Base-by-base conservation (phyloP, 2,329 filamentous ascomycete species). In the Penicillium sp. region DNA sequence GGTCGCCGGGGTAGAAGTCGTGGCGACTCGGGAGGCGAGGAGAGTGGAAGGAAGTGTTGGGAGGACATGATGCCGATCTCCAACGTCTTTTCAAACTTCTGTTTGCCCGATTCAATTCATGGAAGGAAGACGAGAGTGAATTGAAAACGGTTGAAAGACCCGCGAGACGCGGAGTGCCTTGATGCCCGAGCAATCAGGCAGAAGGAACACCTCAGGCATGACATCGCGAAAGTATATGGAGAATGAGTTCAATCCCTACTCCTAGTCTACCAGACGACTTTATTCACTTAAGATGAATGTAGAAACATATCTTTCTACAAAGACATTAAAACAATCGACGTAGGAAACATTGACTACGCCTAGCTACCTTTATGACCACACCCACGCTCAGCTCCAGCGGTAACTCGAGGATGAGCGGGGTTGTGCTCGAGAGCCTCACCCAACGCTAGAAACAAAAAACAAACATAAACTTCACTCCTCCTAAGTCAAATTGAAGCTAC, bases 1-100 rank as follows among this genome's bases (percentile, higher is more conserved):
- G 72, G 72, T 28, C 70, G 63, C n/a, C 69, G 68, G 2, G 72
- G 71, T 13, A 53, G 68, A 12, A 68, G 37, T 4, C 51, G 38
- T 4, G 67, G 64, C 0, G 66, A 68, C 9, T 26, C 40, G 1
- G 63, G 59, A 28, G 64, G 26, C 2, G 65, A 65, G 9, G 63
- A 63, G 2, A 69, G 55, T 3, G 66, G 67, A 22, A 66, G 67
- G 24, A 54, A 54, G 1, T 61, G 19, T 1, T 63, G 53, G 3
- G 65, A 67, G 12, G 65, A 60, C 67, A 69, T 68, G 17, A 50
- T 60, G 44, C 22, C 9, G 24, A 2, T 15, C 8, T 22, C 7
- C 13, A 22, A 35, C 19, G 1, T 17, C 26, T 49, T 30, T 15
- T 47, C 26, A 17, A 17, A 28, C 5, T 19, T 8, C 6, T 8